A percentile compares a stretch with the other conserved stretches of the same genome.
phyloP scores from a whole-genome alignment of 75 land plant genomes.

The Selaginella moellendorffii region DNA sequence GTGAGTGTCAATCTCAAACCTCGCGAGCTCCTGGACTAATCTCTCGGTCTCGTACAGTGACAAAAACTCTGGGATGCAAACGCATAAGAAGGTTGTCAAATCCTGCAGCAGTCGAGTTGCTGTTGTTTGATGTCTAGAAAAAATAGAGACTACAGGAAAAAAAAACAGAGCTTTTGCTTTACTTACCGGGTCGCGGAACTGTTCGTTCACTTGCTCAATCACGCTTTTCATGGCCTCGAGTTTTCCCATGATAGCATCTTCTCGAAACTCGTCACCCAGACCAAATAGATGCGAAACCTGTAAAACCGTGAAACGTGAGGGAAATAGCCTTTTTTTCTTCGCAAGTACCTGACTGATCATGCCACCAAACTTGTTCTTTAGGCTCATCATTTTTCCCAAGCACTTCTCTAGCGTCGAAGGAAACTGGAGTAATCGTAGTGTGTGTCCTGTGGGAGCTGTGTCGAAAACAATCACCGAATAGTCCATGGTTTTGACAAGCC shows the following conservation, averaged over 20 bases:
- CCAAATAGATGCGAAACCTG: constrained; percentile 76
- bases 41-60: constrained; percentile 95
- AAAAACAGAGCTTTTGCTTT: too few relatives aligned
- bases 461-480: constrained; percentile 92
- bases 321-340: background rate
- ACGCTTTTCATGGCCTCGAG: constrained; percentile 87
- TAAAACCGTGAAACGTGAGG: too few relatives aligned
- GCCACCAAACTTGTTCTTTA: constrained; percentile 87
- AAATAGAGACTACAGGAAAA: too few relatives aligned
- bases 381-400: constrained; percentile 68
- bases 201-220: constrained; percentile 90
- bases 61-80: constrained; percentile 97
- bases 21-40: constrained; percentile 81
- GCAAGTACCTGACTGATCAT: constrained; percentile 53
- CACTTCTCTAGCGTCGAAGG: constrained; percentile 96
- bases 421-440: constrained; percentile 81
- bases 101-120: constrained; percentile 35
- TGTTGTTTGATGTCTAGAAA: too few relatives aligned
- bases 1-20: constrained; percentile 89
- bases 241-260: constrained; percentile 79
- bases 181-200: constrained; percentile 89
- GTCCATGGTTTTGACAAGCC: constrained; percentile 94
- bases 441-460: constrained; percentile 97
- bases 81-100: constrained; percentile 87
- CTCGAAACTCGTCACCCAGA: constrained; percentile 73